Evolutionary conservation across 1,284 basidiomycete genomes (phyloP).

Genomic region (Fomitiporia mediterranea): DNA sequence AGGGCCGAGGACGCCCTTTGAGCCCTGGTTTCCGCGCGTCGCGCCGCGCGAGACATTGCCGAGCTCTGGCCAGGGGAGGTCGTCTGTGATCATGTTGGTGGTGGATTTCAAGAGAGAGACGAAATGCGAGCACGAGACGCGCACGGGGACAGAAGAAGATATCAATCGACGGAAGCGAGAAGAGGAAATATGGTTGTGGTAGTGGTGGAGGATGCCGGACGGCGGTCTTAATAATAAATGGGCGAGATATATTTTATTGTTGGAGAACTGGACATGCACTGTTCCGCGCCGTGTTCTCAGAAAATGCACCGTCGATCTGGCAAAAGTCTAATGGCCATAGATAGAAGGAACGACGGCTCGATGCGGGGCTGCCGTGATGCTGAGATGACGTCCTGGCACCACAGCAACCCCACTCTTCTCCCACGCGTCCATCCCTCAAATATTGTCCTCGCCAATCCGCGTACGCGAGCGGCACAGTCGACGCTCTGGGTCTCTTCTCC

Average conservation of each 20-base stretch:
- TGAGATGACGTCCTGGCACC: constrained; percentile 3
- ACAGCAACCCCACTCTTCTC: constrained; percentile 1
- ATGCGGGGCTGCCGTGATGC: background rate
- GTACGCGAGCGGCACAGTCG: constrained; percentile 54
- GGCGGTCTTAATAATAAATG: no score
- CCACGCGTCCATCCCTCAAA: background rate
- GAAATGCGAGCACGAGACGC: background rate
- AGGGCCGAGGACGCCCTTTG: constrained; percentile 66
- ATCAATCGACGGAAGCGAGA: background rate
- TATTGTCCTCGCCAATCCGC: constrained; percentile 50
- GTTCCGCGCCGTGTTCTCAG: no score
- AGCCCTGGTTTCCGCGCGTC: constrained; percentile 78
- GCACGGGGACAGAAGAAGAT: background rate
- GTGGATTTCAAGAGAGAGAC: background rate
- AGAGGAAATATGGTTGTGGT: background rate
- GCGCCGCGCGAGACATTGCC: constrained; percentile 78
- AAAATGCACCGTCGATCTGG: background rate
- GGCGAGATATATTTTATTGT: no score
- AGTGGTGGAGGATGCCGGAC: no score
- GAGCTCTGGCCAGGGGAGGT: constrained; percentile 78
- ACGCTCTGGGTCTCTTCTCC: background rate
- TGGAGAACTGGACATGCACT: no score
- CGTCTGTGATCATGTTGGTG: constrained; percentile 40
- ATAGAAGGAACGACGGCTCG: background rate
- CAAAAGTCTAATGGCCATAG: constrained; percentile 3